These are phyloP conservation scores for Lentinula detonsa DNA, from an alignment of 768 basidiomycete genomes.

Conservation along the genomic window DNA sequence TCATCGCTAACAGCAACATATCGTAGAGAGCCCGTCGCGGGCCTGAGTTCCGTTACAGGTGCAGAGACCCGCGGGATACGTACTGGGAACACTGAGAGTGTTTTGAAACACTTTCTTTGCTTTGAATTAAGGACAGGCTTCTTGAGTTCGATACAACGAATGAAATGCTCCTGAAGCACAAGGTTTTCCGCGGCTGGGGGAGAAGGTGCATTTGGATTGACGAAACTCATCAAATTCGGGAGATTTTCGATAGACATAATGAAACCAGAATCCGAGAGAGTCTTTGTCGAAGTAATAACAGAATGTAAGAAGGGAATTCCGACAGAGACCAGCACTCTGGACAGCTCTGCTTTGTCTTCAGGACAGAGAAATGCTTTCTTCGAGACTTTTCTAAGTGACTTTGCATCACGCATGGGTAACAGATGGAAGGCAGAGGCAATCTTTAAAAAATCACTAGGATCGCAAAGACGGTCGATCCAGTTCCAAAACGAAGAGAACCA, in stretches of 20 bases:
- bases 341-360: conserved; percentile 7
- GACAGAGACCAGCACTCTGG: not conserved
- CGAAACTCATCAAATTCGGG: conserved; percentile 5
- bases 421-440: conserved; percentile 9
- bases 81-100: conserved; percentile 14
- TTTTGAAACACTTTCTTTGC: not conserved
- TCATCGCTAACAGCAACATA: conserved; percentile 10
- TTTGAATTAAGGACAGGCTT: not conserved
- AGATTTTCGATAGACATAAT: not conserved
- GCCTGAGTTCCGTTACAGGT: not conserved
- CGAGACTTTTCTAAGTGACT: conserved; percentile 9
- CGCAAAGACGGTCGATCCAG: conserved; percentile 11
- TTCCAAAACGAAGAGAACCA: conserved; percentile 23
- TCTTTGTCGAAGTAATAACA: not conserved
- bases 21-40: conserved; percentile 6
- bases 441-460: conserved; percentile 3
- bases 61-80: conserved; percentile 7
- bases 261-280: not conserved
- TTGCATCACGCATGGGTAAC: conserved; percentile 11
- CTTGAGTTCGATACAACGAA: not conserved
- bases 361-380: conserved; percentile 8
- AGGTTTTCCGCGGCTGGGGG: not conserved
- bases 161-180: conserved; percentile 12
- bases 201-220: not conserved
- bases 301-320: conserved; percentile 17